Conservation (phyloP, 495 filamentous ascomycete genomes). For the Hyaloscypha hepaticicola region DNA sequence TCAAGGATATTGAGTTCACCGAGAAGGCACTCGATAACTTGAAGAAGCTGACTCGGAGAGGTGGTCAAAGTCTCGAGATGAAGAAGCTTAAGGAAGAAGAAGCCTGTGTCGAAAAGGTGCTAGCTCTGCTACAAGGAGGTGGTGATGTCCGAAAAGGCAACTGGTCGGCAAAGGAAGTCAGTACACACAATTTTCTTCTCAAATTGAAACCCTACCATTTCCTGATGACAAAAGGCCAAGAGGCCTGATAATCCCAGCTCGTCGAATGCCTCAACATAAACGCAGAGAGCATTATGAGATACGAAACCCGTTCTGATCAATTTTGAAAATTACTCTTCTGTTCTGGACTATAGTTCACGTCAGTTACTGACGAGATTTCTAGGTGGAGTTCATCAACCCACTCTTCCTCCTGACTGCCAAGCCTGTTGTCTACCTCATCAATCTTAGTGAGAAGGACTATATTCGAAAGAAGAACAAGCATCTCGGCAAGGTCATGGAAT, state of each 20-base stretch:
- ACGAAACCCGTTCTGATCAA: constrained; percentile 50
- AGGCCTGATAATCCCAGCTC: constrained; percentile 99
- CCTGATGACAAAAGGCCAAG: constrained; percentile 98
- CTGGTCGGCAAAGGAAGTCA: constrained; percentile 95
- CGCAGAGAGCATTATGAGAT: constrained; percentile 68
- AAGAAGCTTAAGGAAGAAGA: constrained; percentile 97
- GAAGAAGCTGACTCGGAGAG: constrained; percentile 89
- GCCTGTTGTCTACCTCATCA: constrained; percentile 95
- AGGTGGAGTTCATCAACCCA: constrained; percentile 98
- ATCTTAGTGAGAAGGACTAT: constrained; percentile 95
- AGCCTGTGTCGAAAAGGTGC: constrained; percentile 83
- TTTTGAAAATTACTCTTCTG: constrained; percentile 38
- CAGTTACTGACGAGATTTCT: constrained; percentile 35
- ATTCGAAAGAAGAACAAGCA: constrained; percentile 99
- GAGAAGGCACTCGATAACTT: constrained; percentile 90
- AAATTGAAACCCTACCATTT: constrained; percentile 36
- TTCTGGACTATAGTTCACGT: constrained; percentile 18
- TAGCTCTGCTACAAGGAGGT: constrained; percentile 76
- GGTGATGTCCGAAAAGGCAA: constrained; percentile 89
- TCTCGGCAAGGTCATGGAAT: constrained; percentile 85
- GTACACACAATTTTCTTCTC: constrained; percentile 36
- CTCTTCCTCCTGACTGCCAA: constrained; percentile 94
- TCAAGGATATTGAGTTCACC: constrained; percentile 99
- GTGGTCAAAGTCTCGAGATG: constrained; percentile 96
- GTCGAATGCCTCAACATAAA: constrained; percentile 73